A percentile compares a stretch with the other conserved stretches of the same genome.
phyloP scores from a whole-genome alignment of 305 asterid genomes.

The Fraxinus paxiana region DNA sequence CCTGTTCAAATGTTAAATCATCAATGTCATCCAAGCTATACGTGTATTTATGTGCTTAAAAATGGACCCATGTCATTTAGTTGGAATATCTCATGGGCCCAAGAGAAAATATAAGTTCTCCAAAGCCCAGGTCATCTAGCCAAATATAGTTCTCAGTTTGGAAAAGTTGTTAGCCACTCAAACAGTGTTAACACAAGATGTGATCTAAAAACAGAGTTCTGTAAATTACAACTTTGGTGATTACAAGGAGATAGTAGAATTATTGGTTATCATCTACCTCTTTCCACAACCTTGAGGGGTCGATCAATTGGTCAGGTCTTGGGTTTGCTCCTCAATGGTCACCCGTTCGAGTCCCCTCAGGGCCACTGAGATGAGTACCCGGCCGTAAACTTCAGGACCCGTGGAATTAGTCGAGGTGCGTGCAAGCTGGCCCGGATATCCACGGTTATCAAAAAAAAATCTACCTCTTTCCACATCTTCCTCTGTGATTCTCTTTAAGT shows the following conservation, averaged over 20 bases:
- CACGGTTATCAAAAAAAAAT: too few species aligned
- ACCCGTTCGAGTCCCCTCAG: too few species aligned
- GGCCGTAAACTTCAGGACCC: too few species aligned
- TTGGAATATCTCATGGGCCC: background rate
- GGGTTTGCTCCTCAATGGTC: too few species aligned
- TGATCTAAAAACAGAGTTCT: background rate
- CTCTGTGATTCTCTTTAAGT: background rate
- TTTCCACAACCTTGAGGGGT: too few species aligned
- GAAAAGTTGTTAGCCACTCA: background rate
- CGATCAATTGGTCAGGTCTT: too few species aligned
- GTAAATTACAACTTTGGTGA: background rate
- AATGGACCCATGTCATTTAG: background rate
- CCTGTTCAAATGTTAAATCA: constrained; percentile 5
- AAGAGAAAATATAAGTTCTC: background rate
- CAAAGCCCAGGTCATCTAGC: background rate
- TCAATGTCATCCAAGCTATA: background rate
- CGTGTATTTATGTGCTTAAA: background rate
- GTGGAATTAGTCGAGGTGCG: too few species aligned
- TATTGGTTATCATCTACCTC: background rate
- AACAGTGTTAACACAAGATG: background rate
- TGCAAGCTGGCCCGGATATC: too few species aligned
- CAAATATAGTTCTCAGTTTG: background rate
- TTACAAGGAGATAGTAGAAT: background rate
- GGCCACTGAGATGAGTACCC: too few species aligned
- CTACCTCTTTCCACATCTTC: background rate